Conservation (phyloP, 306 rosid species). For the Pyrus communis region DNA sequence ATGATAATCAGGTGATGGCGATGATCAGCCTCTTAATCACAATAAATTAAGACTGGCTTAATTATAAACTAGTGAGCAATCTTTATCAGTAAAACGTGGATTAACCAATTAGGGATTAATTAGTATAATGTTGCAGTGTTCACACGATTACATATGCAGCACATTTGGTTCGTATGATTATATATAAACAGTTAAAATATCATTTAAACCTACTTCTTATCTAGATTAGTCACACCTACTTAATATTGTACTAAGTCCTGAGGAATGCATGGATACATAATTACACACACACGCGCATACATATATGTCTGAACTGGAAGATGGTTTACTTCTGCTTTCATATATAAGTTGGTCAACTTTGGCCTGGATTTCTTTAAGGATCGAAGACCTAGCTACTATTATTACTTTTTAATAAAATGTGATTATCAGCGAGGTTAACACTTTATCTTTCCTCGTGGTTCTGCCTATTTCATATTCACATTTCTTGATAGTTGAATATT, state of each 20-base stretch:
- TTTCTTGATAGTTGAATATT: background rate
- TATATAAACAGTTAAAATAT: background rate
- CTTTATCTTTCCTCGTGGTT: background rate
- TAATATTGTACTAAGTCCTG: background rate
- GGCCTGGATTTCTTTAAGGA: too few species aligned
- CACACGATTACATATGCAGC: background rate
- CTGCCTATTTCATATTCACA: background rate
- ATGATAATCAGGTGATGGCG: background rate
- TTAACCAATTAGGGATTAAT: background rate
- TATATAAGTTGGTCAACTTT: background rate
- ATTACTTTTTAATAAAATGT: background rate
- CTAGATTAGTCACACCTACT: background rate
- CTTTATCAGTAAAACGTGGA: constrained; percentile 1
- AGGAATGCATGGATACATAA: background rate
- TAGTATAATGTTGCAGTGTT: background rate
- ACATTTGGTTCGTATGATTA: too few species aligned
- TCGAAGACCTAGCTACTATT: background rate
- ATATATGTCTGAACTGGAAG: too few species aligned
- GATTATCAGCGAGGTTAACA: background rate
- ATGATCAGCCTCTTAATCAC: background rate
- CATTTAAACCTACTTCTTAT: background rate
- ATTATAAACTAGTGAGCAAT: background rate
- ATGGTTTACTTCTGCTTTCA: background rate
- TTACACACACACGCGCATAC: too few species aligned
- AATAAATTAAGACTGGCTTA: background rate